These are phyloP conservation scores for Cyberlindnera samutprakarnensis DNA, from an alignment of 805 yeast species.

Conservation along the genomic window DNA sequence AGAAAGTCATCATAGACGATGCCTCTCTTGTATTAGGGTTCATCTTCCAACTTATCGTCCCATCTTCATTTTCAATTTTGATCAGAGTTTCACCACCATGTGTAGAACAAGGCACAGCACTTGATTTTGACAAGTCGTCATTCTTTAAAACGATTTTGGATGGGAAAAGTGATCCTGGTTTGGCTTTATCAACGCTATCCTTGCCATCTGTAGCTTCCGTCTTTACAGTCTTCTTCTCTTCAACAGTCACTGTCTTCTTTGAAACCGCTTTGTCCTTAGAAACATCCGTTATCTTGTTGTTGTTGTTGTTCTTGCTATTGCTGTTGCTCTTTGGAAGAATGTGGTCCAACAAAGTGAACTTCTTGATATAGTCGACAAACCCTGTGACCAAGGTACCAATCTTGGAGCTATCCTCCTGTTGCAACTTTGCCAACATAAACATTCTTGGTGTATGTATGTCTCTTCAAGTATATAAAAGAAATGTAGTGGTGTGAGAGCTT, in stretches of 20 bases:
- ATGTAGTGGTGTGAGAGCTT: no score
- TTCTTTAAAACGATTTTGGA: constrained; percentile 10
- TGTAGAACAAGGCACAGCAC: constrained; percentile 39
- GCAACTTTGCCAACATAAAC: no score
- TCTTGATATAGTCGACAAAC: constrained; percentile 8
- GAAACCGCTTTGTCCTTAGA: background rate
- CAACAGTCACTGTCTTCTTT: background rate
- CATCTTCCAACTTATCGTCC: constrained; percentile 52
- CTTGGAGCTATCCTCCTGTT: constrained; percentile 1
- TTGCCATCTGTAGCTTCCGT: background rate
- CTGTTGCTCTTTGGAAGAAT: constrained; percentile 8
- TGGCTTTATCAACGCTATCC: background rate
- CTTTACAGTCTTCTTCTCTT: background rate
- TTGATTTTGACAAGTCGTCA: constrained; percentile 6
- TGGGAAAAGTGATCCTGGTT: constrained; percentile 15
- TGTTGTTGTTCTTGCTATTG: no score
- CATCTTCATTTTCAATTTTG: constrained; percentile 44
- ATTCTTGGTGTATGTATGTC: no score
- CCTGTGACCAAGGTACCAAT: constrained; percentile 1
- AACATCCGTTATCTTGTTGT: no score
- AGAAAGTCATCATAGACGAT: constrained; percentile 2
- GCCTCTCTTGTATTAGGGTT: constrained; percentile 11
- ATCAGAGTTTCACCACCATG: constrained; percentile 37
- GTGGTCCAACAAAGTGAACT: constrained; percentile 11
- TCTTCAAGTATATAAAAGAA: no score